These are phyloP conservation scores for Retiboletus fuscus DNA, from an alignment of 1,284 basidiomycete species.

Conservation along the genomic window DNA sequence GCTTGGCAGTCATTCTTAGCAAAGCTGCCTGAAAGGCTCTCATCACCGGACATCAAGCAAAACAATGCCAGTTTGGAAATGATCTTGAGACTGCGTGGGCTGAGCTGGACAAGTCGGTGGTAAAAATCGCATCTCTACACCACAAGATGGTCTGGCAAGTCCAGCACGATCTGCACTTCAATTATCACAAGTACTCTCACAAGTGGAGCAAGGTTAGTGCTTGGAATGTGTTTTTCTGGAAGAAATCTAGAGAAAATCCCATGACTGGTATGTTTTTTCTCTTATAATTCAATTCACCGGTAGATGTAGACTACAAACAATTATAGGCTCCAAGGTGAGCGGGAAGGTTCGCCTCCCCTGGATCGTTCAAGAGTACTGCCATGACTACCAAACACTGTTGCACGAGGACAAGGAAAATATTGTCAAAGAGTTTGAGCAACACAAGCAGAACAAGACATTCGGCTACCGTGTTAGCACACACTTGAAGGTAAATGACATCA, in stretches of 20 bases:
- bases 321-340: background rate
- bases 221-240: background rate
- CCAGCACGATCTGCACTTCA: background rate
- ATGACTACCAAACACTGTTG: background rate
- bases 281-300: background rate
- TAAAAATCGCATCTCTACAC: background rate
- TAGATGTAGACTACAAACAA: background rate
- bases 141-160: background rate
- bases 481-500: background rate
- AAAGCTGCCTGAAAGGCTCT: background rate
- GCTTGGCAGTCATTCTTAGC: background rate
- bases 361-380: background rate
- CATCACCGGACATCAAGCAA: background rate
- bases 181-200: background rate
- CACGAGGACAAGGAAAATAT: constrained; percentile 1
- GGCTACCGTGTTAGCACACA: background rate
- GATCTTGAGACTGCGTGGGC: background rate
- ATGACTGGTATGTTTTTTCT: background rate
- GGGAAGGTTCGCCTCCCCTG: background rate
- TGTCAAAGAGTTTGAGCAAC: background rate
- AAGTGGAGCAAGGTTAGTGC: background rate
- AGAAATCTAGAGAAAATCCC: background rate
- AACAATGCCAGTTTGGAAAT: background rate
- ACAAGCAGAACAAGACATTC: background rate
- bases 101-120: background rate